Percentiles rank a stretch among this genome's conserved stretches.
These are phyloP conservation scores for Starmera dryadoides DNA, from an alignment of 805 yeast genomes.

Conservation along the genomic window DNA sequence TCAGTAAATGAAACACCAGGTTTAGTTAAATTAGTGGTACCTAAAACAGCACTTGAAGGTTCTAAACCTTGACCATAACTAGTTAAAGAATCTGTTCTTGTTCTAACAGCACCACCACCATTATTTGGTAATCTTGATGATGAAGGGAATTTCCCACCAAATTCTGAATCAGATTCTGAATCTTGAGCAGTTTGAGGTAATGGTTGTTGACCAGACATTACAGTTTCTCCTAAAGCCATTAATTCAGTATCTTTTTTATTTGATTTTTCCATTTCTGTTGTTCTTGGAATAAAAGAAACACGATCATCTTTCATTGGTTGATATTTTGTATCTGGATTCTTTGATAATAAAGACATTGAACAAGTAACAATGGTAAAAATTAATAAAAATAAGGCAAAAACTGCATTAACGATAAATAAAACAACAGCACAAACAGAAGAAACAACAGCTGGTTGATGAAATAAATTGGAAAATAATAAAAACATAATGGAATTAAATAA, in stretches of 20 bases:
- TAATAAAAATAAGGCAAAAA: conserved; percentile 73
- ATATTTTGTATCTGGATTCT: conserved; percentile 92
- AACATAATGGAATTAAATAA: conserved; percentile 81
- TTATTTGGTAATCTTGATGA: conserved; percentile 5
- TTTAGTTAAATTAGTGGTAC: conserved; percentile 6
- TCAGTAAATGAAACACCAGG: conserved; percentile 16
- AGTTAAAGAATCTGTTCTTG: conserved; percentile 13
- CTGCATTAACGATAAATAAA: conserved; percentile 84
- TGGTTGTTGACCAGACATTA: conserved; percentile 21
- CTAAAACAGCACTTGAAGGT: conserved; percentile 21
- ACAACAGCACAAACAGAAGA: conserved; percentile 89
- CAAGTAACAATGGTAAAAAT: conserved; percentile 86
- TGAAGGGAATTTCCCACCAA: conserved; percentile 13
- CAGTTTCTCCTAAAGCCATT: conserved; percentile 21
- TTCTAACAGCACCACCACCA: conserved; percentile 1
- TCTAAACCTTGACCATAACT: conserved; percentile 10
- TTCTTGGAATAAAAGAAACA: conserved; percentile 83
- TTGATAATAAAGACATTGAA: conserved; percentile 71
- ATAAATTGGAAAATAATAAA: conserved; percentile 79
- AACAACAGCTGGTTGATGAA: conserved; percentile 80
- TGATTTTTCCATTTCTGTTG: conserved; percentile 15
- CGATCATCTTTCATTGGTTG: conserved; percentile 97
- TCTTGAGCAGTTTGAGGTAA: conserved; percentile 10
- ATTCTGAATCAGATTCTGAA: conserved; percentile 9
- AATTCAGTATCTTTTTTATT: conserved; percentile 22